A percentile compares a stretch with the other conserved stretches of the same genome.
phyloP scores from a whole-genome alignment of 1,284 basidiomycete species.

The Pisolithus thermaeus region DNA sequence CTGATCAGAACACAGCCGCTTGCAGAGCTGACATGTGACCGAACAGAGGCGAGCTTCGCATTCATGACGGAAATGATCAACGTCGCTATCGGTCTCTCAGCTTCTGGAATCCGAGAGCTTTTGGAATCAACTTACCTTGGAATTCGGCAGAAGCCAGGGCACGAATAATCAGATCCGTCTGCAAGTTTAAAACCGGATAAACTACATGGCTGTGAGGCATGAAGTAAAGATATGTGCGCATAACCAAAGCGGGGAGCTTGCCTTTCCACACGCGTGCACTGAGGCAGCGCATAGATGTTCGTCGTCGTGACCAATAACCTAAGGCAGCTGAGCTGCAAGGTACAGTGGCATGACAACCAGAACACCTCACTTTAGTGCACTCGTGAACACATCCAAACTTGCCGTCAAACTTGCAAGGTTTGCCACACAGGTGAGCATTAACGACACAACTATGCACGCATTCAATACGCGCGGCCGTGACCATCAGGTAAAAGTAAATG shows the following conservation, averaged over 20 bases:
- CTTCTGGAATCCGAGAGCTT: neutral
- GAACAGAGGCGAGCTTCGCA: slow-evolving; percentile 45
- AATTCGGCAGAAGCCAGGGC: slow-evolving; percentile 34
- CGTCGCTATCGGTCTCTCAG: slow-evolving; percentile 23
- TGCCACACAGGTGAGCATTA: slow-evolving; percentile 41
- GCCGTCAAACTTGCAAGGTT: slow-evolving; percentile 33
- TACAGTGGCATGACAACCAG: neutral
- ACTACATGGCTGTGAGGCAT: slow-evolving; percentile 36
- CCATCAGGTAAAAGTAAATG: neutral
- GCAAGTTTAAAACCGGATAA: slow-evolving; percentile 25
- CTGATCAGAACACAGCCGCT: slow-evolving; percentile 36
- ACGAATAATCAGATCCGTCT: slow-evolving; percentile 31
- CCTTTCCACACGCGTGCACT: slow-evolving; percentile 45
- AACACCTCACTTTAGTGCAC: slow-evolving; percentile 39
- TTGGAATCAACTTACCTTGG: slow-evolving; percentile 29
- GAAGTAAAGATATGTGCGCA: neutral
- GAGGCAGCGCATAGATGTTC: slow-evolving; percentile 45
- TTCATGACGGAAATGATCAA: slow-evolving; percentile 38
- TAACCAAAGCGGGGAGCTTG: slow-evolving; percentile 14
- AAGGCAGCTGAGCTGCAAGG: neutral
- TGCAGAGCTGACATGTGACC: slow-evolving; percentile 43
- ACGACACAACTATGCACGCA: slow-evolving; percentile 35
- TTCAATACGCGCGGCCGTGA: neutral
- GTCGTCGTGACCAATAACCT: slow-evolving; percentile 37
- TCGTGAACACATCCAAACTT: slow-evolving; percentile 38